Evolutionary conservation across 345 rosid genomes (phyloP).

Genomic region (Iberis pinnata): DNA sequence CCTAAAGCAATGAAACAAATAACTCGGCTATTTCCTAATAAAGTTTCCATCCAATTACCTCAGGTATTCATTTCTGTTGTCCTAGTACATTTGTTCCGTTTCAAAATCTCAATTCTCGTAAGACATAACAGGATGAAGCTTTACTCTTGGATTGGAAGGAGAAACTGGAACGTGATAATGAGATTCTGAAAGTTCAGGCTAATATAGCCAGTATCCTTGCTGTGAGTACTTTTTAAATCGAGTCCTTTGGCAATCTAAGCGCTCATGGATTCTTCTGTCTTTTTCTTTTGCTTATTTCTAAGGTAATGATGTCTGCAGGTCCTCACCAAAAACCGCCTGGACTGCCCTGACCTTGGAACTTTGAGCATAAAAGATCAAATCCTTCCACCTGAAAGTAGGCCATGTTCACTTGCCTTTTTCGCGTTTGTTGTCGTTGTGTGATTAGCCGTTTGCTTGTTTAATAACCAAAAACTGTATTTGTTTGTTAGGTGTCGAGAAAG

Average conservation of each 20-base stretch:
- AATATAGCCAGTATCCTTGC: conserved; percentile 58
- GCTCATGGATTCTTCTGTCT: neutral
- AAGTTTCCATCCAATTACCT: conserved; percentile 92
- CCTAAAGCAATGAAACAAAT: conserved; percentile 89
- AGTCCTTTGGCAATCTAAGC: neutral
- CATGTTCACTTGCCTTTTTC: conserved; percentile 11
- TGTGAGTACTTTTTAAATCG: conserved; percentile 43
- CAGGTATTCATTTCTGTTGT: conserved; percentile 48
- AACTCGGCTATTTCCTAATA: conserved; percentile 84
- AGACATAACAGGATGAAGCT: conserved; percentile 63
- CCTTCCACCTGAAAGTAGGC: conserved; percentile 70
- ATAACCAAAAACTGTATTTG: conserved; percentile 12
- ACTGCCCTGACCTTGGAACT: conserved; percentile 72
- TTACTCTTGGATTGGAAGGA: conserved; percentile 95
- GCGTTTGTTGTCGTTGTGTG: neutral
- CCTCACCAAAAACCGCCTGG: conserved; percentile 56
- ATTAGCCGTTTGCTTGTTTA: neutral
- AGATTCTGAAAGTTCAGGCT: conserved; percentile 77
- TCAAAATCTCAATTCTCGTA: conserved; percentile 15
- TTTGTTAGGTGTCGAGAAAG: conserved; percentile 73
- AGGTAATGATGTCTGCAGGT: conserved; percentile 41
- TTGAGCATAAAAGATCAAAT: conserved; percentile 75
- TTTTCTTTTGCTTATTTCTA: conserved; percentile 13
- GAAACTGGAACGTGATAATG: conserved; percentile 81
- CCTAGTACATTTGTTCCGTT: neutral